These are phyloP conservation scores for Raphanus raphanistrum DNA, from an alignment of 345 rosid species.

Conservation along the genomic window DNA sequence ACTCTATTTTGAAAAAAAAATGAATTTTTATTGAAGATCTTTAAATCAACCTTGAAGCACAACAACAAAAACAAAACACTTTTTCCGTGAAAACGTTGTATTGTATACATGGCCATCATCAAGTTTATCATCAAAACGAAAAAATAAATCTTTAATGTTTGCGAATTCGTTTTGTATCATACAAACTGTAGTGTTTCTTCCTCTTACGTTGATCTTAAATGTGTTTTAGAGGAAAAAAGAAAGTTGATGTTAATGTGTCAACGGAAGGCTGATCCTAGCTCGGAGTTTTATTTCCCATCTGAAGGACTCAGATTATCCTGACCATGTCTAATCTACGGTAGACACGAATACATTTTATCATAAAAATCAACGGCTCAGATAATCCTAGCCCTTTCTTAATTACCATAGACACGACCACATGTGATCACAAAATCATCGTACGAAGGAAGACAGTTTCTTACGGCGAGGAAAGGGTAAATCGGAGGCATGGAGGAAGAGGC, in stretches of 20 bases:
- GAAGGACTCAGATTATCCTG: too few relatives aligned
- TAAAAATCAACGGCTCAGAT: conserved; percentile 19
- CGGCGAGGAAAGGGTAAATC: conserved; percentile 3
- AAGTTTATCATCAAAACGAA: background rate
- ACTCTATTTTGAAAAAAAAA: too few relatives aligned
- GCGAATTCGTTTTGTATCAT: background rate
- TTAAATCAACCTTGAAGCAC: background rate
- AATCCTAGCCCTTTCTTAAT: background rate
- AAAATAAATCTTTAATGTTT: too few relatives aligned
- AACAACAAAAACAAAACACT: background rate
- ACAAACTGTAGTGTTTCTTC: background rate
- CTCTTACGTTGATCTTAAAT: background rate
- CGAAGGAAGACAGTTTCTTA: background rate
- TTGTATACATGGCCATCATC: background rate
- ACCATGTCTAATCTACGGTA: background rate
- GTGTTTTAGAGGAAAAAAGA: background rate
- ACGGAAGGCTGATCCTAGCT: background rate
- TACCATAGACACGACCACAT: background rate
- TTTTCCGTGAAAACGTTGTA: background rate
- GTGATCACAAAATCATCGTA: background rate
- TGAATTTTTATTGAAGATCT: too few relatives aligned
- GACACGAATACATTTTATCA: background rate
- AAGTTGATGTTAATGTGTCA: background rate
- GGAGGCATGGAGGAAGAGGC: conserved; percentile 46
- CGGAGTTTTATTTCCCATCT: too few relatives aligned